Base-by-base conservation (phyloP, 352 stramenopile genomes). In the Pythium periplocum region DNA sequence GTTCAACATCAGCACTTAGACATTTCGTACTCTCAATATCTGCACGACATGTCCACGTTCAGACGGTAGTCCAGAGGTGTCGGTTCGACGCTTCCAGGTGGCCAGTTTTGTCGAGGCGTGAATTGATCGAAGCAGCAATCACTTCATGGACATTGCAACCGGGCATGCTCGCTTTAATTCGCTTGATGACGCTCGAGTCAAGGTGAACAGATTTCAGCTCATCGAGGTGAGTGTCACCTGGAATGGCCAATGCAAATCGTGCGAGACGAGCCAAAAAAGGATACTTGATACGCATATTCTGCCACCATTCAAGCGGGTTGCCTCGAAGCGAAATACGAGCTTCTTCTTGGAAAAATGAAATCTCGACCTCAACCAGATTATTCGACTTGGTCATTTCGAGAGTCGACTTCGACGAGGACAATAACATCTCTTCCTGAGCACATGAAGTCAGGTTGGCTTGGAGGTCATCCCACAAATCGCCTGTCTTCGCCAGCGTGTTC, bases 271-370 rank as follows among this genome's bases (percentile, higher is more conserved):
- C 74, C 30, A 88, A 59, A 51, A 84, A 87, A n/a, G 80, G 80
- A 59, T 89, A 91, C 71, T 91, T 89, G 59, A 87, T 69, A 5
- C 75, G 75, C 73, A 86, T 75, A 43, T 52, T 77, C 48, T 86
- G 75, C 80, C 80, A 91, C 80, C 78, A 89, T 53, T 87, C 78
- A 8, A 89, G 70, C 6, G 80, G 78, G 36, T 86, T 90, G 4
- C 68, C 71, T 31, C 69, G 66, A 41, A 90, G 54, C 35, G 60
- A 66, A 36, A 90, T 86, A 9, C 66, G 65, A 0, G 62, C 61
- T 62, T 88, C 80, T 59, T 88, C 80, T 37, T 87, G 78, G 41
- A 89, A 85, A 45, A 87, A 89, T 7, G 78, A 87, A 4, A 90
- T 80, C 59, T 90, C 80, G 26, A 90, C 73, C 57, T 90, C 78